phyloP scores from a whole-genome alignment of 1,284 basidiomycete genomes.

The Dichomitus squalens region DNA sequence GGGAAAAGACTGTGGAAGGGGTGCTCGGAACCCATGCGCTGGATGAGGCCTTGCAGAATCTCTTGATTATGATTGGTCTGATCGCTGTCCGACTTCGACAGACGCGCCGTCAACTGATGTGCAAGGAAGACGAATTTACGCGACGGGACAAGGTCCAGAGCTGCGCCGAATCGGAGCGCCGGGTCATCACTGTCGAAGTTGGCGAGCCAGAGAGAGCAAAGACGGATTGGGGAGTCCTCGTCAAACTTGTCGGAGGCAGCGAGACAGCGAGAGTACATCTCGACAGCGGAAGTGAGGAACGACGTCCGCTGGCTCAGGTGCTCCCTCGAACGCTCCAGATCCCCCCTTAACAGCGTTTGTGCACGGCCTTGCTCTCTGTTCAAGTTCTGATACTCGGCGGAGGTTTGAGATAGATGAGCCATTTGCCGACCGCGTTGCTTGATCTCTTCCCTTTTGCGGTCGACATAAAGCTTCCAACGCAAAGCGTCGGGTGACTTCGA shows the following conservation, averaged over 20 bases:
- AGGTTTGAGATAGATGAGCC: slow-evolving; percentile 30
- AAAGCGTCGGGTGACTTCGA: slow-evolving; percentile 73
- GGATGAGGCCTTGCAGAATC: slow-evolving; percentile 66
- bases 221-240: slow-evolving; percentile 75
- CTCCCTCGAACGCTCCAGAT: slow-evolving; percentile 61
- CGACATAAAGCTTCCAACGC: slow-evolving; percentile 73
- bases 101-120: slow-evolving; percentile 90
- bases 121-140: slow-evolving; percentile 90
- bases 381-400: slow-evolving; percentile 29
- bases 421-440: slow-evolving; percentile 49
- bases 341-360: slow-evolving; percentile 50
- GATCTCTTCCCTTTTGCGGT: slow-evolving; percentile 71
- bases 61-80: slow-evolving; percentile 53
- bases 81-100: slow-evolving; percentile 48
- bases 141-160: slow-evolving; percentile 74
- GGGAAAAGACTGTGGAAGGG: slow-evolving; percentile 95
- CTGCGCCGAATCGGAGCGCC: slow-evolving; percentile 51
- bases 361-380: slow-evolving; percentile 41
- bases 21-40: slow-evolving; percentile 85
- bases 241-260: slow-evolving; percentile 73
- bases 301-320: slow-evolving; percentile 59
- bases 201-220: slow-evolving; percentile 92
- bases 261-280: slow-evolving; percentile 84
- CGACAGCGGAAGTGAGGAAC: slow-evolving; percentile 77
- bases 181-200: slow-evolving; percentile 69